Percentiles rank a stretch among this genome's conserved stretches.
phyloP scores from a whole-genome alignment of 2,329 filamentous ascomycete genomes.

The Aspergillus fructus region DNA sequence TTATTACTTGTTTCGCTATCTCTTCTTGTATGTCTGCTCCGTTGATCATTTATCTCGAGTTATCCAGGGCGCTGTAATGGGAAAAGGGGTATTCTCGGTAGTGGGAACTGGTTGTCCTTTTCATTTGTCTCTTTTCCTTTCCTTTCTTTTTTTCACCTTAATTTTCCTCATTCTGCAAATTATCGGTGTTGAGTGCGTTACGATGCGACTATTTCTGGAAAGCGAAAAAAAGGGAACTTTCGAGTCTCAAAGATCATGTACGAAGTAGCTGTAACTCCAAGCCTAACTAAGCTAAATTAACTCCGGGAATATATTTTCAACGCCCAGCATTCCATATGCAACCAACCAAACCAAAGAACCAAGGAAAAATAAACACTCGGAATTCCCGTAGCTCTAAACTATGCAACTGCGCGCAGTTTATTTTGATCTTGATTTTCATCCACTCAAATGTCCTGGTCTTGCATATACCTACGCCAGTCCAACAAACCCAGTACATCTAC shows the following conservation, averaged over 20 bases:
- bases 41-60: conserved; percentile 28
- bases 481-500: neutral
- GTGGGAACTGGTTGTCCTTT: conserved; percentile 27
- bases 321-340: neutral
- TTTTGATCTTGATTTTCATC: too few species aligned
- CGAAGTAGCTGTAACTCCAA: neutral
- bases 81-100: conserved; percentile 38
- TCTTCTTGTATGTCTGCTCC: conserved; percentile 14
- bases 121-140: conserved; percentile 6
- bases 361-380: neutral
- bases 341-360: neutral
- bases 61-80: conserved; percentile 41
- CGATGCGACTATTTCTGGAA: conserved; percentile 1
- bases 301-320: neutral
- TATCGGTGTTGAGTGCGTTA: conserved; percentile 14
- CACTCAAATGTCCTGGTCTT: too few species aligned
- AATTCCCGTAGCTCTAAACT: too few species aligned
- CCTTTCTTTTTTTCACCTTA: conserved; percentile 2
- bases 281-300: neutral
- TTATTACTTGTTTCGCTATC: conserved; percentile 18
- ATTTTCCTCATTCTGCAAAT: conserved; percentile 4
- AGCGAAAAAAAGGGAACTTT: neutral
- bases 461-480: too few species aligned
- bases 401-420: too few species aligned
- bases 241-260: neutral